A percentile compares a stretch with the other conserved stretches of the same genome.
These are phyloP conservation scores for Nematocida sp. DNA, from an alignment of 371 early-diverging fungal genomes.

Conservation along the genomic window DNA sequence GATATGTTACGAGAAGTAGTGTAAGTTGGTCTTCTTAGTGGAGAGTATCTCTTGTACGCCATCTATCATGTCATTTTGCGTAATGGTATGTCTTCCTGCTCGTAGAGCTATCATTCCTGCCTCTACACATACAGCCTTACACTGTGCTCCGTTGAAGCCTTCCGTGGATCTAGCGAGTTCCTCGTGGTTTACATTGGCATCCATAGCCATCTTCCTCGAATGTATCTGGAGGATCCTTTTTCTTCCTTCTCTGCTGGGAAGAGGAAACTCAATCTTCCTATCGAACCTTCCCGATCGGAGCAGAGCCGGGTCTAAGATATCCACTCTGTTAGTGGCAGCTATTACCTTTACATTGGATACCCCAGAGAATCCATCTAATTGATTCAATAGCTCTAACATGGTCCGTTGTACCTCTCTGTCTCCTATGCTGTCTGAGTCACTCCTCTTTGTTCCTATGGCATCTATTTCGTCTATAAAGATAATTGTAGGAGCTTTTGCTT, in stretches of 20 bases:
- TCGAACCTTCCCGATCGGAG: slow-evolving; percentile 96
- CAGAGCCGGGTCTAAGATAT: slow-evolving; percentile 97
- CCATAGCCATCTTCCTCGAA: slow-evolving; percentile 94
- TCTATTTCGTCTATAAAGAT: slow-evolving; percentile 99
- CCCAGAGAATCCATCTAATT: slow-evolving; percentile 55
- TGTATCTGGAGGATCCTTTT: slow-evolving; percentile 97
- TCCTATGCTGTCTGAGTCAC: slow-evolving; percentile 93
- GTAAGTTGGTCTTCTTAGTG: slow-evolving; percentile 83
- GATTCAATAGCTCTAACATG: slow-evolving; percentile 88
- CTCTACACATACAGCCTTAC: slow-evolving; percentile 97
- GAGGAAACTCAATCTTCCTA: slow-evolving; percentile 98
- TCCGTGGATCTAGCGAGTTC: slow-evolving; percentile 93
- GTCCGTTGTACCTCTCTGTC: slow-evolving; percentile 99
- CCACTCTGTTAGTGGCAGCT: slow-evolving; percentile 99
- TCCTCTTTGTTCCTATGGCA: slow-evolving; percentile 96
- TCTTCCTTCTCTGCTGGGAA: slow-evolving; percentile 93
- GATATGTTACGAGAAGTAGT: slow-evolving; percentile 69
- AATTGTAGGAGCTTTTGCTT: slow-evolving; percentile 94
- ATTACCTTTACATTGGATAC: slow-evolving; percentile 91
- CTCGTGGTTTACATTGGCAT: slow-evolving; percentile 90
- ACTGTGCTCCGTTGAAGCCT: slow-evolving; percentile 98
- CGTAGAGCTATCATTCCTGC: slow-evolving; percentile 97
- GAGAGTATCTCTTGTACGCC: slow-evolving; percentile 98
- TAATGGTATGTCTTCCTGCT: slow-evolving; percentile 77
- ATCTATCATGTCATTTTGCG: slow-evolving; percentile 98